Percentiles rank a stretch among this genome's conserved stretches.
Evolutionary conservation across 352 stramenopile species (phyloP).

Genomic region (Peronospora belbahrii): DNA sequence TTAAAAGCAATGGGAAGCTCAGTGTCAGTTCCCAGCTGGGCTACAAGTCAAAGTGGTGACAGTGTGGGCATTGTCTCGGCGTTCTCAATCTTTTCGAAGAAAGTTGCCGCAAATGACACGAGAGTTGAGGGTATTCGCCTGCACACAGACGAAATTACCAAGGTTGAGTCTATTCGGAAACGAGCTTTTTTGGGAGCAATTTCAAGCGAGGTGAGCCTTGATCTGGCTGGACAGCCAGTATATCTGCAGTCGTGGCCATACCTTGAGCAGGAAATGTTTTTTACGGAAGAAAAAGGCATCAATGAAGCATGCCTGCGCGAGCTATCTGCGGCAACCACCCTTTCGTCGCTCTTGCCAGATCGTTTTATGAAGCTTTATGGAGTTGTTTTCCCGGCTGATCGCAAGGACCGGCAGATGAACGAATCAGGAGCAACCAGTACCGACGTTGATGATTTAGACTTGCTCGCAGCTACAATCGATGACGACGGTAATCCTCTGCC

Average conservation of each 20-base stretch:
- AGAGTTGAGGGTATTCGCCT: constrained; percentile 26
- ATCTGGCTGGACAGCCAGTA: constrained; percentile 44
- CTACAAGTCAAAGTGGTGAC: constrained; percentile 7
- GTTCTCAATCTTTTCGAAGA: constrained; percentile 35
- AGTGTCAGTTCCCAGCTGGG: constrained; percentile 4
- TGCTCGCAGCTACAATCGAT: constrained; percentile 29
- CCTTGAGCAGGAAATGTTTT: constrained; percentile 47
- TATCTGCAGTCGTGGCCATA: constrained; percentile 80
- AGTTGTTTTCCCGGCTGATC: constrained; percentile 63
- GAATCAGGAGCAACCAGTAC: constrained; percentile 3
- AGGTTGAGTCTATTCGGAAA: constrained; percentile 62
- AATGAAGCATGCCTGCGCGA: constrained; percentile 52
- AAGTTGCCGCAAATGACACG: constrained; percentile 13
- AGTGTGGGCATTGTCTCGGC: constrained; percentile 13
- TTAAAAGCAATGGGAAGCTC: constrained; percentile 20
- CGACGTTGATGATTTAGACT: constrained; percentile 30
- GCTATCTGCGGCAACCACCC: constrained; percentile 34
- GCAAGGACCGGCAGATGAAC: constrained; percentile 19
- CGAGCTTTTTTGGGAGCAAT: constrained; percentile 48
- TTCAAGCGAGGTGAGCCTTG: constrained; percentile 24
- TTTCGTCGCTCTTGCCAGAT: constrained; percentile 35
- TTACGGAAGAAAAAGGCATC: constrained; percentile 39
- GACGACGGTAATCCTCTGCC: constrained; percentile 25
- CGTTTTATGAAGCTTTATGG: constrained; percentile 55
- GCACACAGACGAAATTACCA: constrained; percentile 35